Conservation (phyloP, 1,139 yeast genomes). For the Blastobotrys elegans region DNA sequence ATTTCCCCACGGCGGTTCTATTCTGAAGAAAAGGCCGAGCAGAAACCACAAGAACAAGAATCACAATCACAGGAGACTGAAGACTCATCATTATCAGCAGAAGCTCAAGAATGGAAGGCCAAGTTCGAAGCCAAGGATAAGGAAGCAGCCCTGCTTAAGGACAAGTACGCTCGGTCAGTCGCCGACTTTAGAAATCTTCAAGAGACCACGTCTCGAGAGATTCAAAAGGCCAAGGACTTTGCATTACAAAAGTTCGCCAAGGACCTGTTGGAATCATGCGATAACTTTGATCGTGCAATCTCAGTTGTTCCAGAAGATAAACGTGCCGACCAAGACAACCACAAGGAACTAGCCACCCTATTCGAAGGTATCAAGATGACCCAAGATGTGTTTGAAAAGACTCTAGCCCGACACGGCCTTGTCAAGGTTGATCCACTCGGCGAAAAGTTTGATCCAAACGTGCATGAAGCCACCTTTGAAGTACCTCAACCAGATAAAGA, state of each 20-base stretch:
- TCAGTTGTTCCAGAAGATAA: slow-evolving; percentile 63
- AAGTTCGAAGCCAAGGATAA: slow-evolving; percentile 66
- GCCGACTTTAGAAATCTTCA: slow-evolving; percentile 94
- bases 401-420: slow-evolving; percentile 75
- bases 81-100: not conserved
- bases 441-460: slow-evolving; percentile 83
- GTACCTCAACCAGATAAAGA: slow-evolving; percentile 83
- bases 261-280: slow-evolving; percentile 84
- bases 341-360: slow-evolving; percentile 62
- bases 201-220: slow-evolving; percentile 82
- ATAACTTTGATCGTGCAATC: slow-evolving; percentile 86
- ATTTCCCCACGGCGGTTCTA: slow-evolving; percentile 7
- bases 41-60: slow-evolving; percentile 24
- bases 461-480: slow-evolving; percentile 91
- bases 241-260: slow-evolving; percentile 91
- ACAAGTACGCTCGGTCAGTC: slow-evolving; percentile 73
- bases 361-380: slow-evolving; percentile 93
- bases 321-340: slow-evolving; percentile 30
- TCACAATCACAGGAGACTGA: slow-evolving; percentile 8
- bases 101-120: slow-evolving; percentile 29
- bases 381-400: slow-evolving; percentile 78
- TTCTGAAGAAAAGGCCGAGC: slow-evolving; percentile 9
- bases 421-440: slow-evolving; percentile 79
- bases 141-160: slow-evolving; percentile 77
- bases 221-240: slow-evolving; percentile 82